phyloP scores from a whole-genome alignment of 2,329 filamentous ascomycete genomes.

The Trichoderma sp. region DNA sequence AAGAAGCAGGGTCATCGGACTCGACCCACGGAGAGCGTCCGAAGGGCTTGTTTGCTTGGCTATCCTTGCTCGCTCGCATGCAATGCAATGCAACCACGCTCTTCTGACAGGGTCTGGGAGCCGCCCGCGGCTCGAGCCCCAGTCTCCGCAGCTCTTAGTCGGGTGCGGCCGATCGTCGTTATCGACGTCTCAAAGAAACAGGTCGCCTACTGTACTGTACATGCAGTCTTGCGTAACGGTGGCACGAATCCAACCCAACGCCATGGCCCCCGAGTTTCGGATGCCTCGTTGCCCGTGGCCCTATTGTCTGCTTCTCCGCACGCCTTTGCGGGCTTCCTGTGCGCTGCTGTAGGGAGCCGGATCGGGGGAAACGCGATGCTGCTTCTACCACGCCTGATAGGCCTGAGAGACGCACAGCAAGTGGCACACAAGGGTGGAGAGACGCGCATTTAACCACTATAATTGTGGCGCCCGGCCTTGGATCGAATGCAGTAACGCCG shows the following conservation, averaged over 20 bases:
- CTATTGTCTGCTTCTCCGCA: conserved; percentile 4
- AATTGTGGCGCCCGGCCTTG: conserved; percentile 9
- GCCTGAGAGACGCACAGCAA: not conserved
- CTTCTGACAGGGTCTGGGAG: conserved; percentile 1
- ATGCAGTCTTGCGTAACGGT: not conserved
- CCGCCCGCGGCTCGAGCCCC: conserved; percentile 19
- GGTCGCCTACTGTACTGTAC: no score
- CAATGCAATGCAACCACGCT: conserved; percentile 17
- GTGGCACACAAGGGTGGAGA: conserved; percentile 5
- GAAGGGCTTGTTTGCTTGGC: conserved; percentile 24
- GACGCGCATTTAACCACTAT: conserved; percentile 5
- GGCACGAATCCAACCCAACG: conserved; percentile 10
- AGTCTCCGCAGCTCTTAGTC: conserved; percentile 1
- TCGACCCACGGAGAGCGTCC: conserved; percentile 15
- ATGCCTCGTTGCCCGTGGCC: not conserved
- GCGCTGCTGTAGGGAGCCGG: not conserved
- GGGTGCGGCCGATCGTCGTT: conserved; percentile 14
- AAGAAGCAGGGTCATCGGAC: conserved; percentile 19
- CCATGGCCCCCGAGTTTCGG: not conserved
- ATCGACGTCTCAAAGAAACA: not conserved
- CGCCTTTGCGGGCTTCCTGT: not conserved
- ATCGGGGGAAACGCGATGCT: not conserved
- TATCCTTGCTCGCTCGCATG: conserved; percentile 15
- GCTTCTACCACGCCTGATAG: not conserved
- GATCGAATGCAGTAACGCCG: conserved; percentile 15